Base-by-base conservation (phyloP, 371 early-diverging fungal species). In the Apophysomyces variabilis region DNA sequence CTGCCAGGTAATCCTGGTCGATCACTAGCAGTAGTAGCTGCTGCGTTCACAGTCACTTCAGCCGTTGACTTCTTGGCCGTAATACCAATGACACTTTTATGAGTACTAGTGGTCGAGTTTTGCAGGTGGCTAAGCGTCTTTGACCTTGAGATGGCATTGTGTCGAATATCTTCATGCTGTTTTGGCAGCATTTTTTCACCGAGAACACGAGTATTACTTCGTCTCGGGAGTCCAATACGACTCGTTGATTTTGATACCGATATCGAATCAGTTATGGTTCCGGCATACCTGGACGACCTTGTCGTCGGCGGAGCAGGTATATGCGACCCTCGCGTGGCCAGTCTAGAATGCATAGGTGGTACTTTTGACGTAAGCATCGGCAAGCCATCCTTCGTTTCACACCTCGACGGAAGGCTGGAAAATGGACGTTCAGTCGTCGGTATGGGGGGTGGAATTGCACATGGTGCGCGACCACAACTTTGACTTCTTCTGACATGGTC, bases 251-350 rank as follows among this genome's bases (percentile, higher is more conserved):
- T n/a, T 5, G 54, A 50, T 8, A 35, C 21, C 21, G 54, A 7
- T 21, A 50, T 21, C 21, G 21, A 5, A 21, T 9, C 16, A 0
- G 9, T n/a, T 50, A 26, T 1, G 11, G 8, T 50, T 21, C 18
- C 54, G n/a, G 54, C 16, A 21, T 26, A 26, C 4, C 36, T 61
- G 16, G 67, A 62, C 37, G 67, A 61, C 18, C 57, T 35, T 43
- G 62, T 58, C 16, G 62, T 58, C 4, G 67, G 61, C 6, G 64
- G 59, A 9, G 60, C 54, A 35, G 68, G 68, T 37, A 68, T 64
- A 60, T 68, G 68, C 11, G 64, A 64, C 26, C 64, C 68, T 8
- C 68, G 60, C 26, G 47, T 64, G 32, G 44, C 47, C 9, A 68
- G 62, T 50, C n/a, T 50, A 9, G 54, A 50, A 26, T 50, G 16